A percentile compares a stretch with the other conserved stretches of the same genome.
Conservation (phyloP, 108 stramenopile genomes). For the Aureococcus anophagefferens region DNA sequence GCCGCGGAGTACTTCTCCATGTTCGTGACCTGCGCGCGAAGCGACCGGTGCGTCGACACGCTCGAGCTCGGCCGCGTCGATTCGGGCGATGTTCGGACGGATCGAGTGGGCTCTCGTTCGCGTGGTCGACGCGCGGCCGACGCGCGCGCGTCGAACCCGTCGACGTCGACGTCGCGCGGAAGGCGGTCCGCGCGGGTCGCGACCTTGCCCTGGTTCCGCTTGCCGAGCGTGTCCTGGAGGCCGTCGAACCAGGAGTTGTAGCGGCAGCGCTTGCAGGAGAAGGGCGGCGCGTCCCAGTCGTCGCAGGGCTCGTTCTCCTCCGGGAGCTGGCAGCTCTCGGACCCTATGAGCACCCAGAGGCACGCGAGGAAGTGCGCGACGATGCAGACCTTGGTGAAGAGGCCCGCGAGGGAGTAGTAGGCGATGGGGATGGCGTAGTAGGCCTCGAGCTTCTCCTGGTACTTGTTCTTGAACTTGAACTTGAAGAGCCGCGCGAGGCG, state of each 20-base stretch:
- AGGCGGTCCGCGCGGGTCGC: too few relatives aligned
- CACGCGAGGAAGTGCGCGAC: not conserved
- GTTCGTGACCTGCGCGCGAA: not conserved
- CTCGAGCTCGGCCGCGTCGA: not conserved
- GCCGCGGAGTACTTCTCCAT: not conserved
- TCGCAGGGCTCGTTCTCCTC: too few relatives aligned
- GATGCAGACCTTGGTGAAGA: not conserved
- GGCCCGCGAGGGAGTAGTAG: not conserved
- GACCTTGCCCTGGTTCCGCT: too few relatives aligned
- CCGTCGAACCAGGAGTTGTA: too few relatives aligned
- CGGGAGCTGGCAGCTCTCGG: not conserved
- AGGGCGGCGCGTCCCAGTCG: too few relatives aligned
- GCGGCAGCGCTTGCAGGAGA: too few relatives aligned
- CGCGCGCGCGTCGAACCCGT: too few relatives aligned
- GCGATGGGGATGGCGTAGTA: not conserved
- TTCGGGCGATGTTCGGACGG: too few relatives aligned
- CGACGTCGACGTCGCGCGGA: too few relatives aligned
- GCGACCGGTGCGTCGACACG: not conserved
- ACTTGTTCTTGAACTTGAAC: constrained; percentile 3
- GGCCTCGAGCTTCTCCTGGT: not conserved
- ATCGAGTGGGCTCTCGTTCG: too few relatives aligned
- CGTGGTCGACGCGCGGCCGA: too few relatives aligned
- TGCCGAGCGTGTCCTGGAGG: too few relatives aligned
- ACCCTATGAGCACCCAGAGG: not conserved
- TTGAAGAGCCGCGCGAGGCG: constrained; percentile 6